Conservation (phyloP, 768 basidiomycete genomes). For the Tulasnella sp. region DNA sequence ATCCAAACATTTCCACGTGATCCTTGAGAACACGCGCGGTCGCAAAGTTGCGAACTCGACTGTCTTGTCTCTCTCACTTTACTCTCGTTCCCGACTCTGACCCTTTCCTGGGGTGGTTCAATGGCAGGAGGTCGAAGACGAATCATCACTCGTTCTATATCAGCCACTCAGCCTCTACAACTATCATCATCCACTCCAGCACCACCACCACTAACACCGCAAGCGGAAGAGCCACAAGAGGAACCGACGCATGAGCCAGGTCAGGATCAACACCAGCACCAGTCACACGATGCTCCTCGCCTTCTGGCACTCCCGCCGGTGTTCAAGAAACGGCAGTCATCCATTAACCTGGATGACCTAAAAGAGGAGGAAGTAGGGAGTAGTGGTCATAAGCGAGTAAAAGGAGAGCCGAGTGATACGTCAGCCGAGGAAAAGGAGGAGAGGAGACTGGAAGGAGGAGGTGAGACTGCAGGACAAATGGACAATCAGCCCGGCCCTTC, state of each 20-base stretch:
- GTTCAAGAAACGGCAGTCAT: conserved; percentile 2
- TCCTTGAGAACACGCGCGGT: background rate
- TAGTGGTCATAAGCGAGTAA: background rate
- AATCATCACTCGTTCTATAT: conserved; percentile 14
- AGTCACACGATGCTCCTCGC: background rate
- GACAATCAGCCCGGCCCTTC: too few relatives aligned
- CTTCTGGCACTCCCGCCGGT: background rate
- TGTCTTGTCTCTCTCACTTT: background rate
- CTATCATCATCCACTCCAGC: background rate
- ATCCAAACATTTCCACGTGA: conserved; percentile 5
- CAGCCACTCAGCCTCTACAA: background rate
- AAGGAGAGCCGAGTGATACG: background rate
- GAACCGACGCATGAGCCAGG: background rate
- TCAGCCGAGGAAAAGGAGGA: background rate
- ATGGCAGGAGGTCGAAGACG: conserved; percentile 9
- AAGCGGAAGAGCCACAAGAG: background rate
- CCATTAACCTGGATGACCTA: background rate
- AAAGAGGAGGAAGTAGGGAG: too few relatives aligned
- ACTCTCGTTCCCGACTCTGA: background rate
- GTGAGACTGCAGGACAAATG: too few relatives aligned
- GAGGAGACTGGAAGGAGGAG: background rate
- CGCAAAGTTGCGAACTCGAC: background rate
- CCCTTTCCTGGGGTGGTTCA: background rate
- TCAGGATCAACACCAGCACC: background rate
- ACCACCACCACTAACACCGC: conserved; percentile 1